phyloP scores from a whole-genome alignment of 192 early-diverging fungal genomes.

The Umbelopsis ramanniana region DNA sequence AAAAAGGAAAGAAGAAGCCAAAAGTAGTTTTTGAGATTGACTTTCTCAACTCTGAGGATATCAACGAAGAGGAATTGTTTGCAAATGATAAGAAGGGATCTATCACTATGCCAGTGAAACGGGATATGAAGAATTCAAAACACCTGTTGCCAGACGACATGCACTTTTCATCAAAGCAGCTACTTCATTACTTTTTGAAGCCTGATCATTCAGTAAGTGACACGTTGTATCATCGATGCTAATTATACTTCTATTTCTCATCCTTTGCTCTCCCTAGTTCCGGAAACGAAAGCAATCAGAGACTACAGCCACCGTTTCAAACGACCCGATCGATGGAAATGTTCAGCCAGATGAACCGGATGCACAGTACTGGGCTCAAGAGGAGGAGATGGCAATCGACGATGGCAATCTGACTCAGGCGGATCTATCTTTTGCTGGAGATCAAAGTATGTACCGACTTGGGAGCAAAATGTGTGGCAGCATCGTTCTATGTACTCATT shows the following conservation, averaged over 20 bases:
- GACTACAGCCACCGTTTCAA: background rate
- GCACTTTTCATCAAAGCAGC: slow-evolving; percentile 60
- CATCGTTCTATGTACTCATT: background rate
- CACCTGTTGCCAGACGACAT: slow-evolving; percentile 88
- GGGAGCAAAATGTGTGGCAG: background rate
- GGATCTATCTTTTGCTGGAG: slow-evolving; percentile 4
- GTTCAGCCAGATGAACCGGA: slow-evolving; percentile 39
- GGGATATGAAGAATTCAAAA: slow-evolving; percentile 42
- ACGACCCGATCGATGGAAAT: background rate
- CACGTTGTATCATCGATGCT: background rate
- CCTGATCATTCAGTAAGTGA: slow-evolving; percentile 49
- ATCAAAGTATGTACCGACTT: slow-evolving; percentile 26
- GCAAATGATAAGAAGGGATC: slow-evolving; percentile 53
- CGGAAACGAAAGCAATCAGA: background rate
- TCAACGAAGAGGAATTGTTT: slow-evolving; percentile 72
- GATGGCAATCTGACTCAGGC: slow-evolving; percentile 2
- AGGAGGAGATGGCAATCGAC: background rate
- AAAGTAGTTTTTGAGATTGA: slow-evolving; percentile 51
- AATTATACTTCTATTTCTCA: background rate
- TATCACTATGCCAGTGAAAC: slow-evolving; percentile 53
- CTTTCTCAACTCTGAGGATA: slow-evolving; percentile 65
- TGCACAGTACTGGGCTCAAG: slow-evolving; percentile 50
- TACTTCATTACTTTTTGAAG: slow-evolving; percentile 57
- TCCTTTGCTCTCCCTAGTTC: background rate
- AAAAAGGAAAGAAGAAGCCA: slow-evolving; percentile 20